A percentile compares a stretch with the other conserved stretches of the same genome.
phyloP scores from a whole-genome alignment of 2,329 filamentous ascomycete genomes.

The Alternaria postmessia region DNA sequence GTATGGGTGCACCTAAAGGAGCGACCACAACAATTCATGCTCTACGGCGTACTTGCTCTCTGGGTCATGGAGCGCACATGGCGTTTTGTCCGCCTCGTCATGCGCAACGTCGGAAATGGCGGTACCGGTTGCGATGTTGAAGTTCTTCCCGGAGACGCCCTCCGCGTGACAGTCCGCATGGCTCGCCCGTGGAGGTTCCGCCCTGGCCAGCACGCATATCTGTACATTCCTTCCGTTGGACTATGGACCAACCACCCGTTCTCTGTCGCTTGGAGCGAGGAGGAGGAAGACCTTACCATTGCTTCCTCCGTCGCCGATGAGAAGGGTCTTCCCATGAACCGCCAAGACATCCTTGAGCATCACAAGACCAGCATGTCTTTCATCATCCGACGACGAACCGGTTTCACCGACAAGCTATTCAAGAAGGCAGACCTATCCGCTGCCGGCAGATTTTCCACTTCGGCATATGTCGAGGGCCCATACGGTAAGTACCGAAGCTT shows the following conservation, averaged over 20 bases:
- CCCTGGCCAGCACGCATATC: conserved; percentile 79
- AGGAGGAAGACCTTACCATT: conserved; percentile 55
- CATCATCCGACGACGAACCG: conserved; percentile 85
- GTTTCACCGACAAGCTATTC: conserved; percentile 85
- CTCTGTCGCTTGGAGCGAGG: conserved; percentile 79
- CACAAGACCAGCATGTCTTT: conserved; percentile 74
- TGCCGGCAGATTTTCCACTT: conserved; percentile 66
- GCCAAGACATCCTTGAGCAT: conserved; percentile 60
- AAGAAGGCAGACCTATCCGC: conserved; percentile 67
- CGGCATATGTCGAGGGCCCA: conserved; percentile 85
- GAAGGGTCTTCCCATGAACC: conserved; percentile 58
- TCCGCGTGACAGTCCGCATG: conserved; percentile 76
- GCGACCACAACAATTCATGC: conserved; percentile 66
- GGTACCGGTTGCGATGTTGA: conserved; percentile 75
- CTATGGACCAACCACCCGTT: conserved; percentile 81
- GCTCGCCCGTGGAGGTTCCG: conserved; percentile 79
- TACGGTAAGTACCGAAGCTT: conserved; percentile 62
- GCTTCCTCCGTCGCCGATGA: conserved; percentile 44
- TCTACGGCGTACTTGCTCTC: conserved; percentile 69
- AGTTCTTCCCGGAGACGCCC: conserved; percentile 77
- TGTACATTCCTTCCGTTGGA: conserved; percentile 77
- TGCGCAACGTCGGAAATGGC: conserved; percentile 71
- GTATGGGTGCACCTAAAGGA: conserved; percentile 71
- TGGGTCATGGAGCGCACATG: conserved; percentile 71
- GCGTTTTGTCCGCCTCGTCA: conserved; percentile 67